Conservation (phyloP, 331 rosid genomes). For the Dryas integrifolia region DNA sequence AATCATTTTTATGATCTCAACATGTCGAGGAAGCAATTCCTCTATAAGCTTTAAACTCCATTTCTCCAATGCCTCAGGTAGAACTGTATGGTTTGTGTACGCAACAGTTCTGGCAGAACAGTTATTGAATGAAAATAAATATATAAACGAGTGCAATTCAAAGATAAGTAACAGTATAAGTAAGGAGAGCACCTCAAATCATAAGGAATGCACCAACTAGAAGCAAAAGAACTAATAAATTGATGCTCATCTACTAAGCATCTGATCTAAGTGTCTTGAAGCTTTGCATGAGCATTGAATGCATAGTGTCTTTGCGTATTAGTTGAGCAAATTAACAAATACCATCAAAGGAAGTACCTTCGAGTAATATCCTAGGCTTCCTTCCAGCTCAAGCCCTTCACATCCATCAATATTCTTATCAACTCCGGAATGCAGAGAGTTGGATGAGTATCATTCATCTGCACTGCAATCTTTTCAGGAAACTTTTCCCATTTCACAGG, state of each 20-base stretch:
- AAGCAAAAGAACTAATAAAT: background rate
- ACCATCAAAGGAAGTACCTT: constrained; percentile 40
- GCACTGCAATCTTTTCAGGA: constrained; percentile 87
- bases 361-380: constrained; percentile 90
- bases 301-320: background rate
- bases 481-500: constrained; percentile 69
- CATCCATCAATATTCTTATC: constrained; percentile 80
- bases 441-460: constrained; percentile 99
- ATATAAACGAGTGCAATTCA: background rate
- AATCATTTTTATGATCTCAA: constrained; percentile 79
- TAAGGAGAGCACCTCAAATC: no score
- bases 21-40: constrained; percentile 83
- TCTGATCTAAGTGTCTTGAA: background rate
- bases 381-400: constrained; percentile 80
- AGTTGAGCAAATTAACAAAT: background rate
- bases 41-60: constrained; percentile 87
- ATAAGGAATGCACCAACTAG: background rate
- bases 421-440: constrained; percentile 96
- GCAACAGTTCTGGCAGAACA: constrained; percentile 71
- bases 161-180: background rate
- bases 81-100: constrained; percentile 93
- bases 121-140: background rate
- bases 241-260: background rate
- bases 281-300: background rate
- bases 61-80: constrained; percentile 97